A percentile compares a stretch with the other conserved stretches of the same genome.
These are phyloP conservation scores for Penium margaritaceum DNA, from an alignment of 139 green algal genomes.

Conservation along the genomic window DNA sequence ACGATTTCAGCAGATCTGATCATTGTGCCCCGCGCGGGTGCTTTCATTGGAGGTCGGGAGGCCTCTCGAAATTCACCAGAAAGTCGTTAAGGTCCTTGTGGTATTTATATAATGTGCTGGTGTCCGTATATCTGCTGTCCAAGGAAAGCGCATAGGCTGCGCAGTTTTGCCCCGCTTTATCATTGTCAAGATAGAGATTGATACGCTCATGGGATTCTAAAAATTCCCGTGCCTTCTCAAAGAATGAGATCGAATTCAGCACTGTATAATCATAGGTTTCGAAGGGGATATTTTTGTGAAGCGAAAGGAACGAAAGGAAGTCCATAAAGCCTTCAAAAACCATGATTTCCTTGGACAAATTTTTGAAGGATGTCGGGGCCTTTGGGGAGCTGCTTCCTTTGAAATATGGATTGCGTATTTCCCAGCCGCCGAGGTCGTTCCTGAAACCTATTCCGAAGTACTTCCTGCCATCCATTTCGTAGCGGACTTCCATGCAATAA, in stretches of 20 bases:
- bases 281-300: not conserved
- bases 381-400: not conserved
- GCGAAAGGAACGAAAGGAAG: not conserved
- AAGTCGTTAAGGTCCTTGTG: not conserved
- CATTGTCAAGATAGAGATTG: not conserved
- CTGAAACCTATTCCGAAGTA: not conserved
- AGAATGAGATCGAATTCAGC: not conserved
- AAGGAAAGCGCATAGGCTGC: not conserved
- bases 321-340: not conserved
- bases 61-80: not conserved
- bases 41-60: no score
- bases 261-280: not conserved
- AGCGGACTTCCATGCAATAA: not conserved
- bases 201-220: not conserved
- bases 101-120: not conserved
- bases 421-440: not conserved
- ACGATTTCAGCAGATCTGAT: no score
- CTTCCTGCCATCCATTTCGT: not conserved
- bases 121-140: not conserved
- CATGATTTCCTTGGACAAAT: not conserved
- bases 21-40: no score
- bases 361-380: not conserved
- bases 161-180: not conserved
- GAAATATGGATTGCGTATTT: not conserved
- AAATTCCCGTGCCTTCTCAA: not conserved